Evolutionary conservation across 192 early-diverging fungal genomes (phyloP).

Genomic region (Linnemannia elongata): DNA sequence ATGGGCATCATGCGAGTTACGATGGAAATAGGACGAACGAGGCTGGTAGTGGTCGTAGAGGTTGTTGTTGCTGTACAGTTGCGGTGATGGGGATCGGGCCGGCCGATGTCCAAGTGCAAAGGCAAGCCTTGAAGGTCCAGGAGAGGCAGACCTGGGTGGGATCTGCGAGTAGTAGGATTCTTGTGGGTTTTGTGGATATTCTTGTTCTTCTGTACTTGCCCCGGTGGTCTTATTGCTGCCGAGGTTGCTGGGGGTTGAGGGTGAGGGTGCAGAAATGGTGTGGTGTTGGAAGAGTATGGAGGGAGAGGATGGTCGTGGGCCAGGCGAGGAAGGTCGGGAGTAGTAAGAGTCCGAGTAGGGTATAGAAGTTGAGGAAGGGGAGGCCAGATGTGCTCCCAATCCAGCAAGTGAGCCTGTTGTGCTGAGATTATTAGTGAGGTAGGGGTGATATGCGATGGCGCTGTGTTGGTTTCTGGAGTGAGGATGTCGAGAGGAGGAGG

Average conservation of each 20-base stretch:
- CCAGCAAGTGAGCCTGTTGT: slow-evolving; percentile 7
- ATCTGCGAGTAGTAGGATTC: slow-evolving; percentile 46
- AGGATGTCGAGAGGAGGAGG: slow-evolving; percentile 9
- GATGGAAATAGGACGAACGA: slow-evolving; percentile 33
- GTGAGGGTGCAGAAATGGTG: slow-evolving; percentile 9
- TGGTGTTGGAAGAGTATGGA: slow-evolving; percentile 4
- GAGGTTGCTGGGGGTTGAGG: slow-evolving; percentile 11
- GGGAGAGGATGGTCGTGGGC: slow-evolving; percentile 26
- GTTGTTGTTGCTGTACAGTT: slow-evolving; percentile 19
- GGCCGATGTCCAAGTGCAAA: slow-evolving; percentile 32
- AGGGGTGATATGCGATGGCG: slow-evolving; percentile 32
- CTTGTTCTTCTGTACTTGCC: slow-evolving; percentile 16
- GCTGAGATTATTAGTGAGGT: slow-evolving; percentile 19
- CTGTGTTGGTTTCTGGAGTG: slow-evolving; percentile 20
- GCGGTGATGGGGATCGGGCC: slow-evolving; percentile 51
- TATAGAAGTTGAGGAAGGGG: slow-evolving; percentile 30
- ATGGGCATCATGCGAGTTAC: slow-evolving; percentile 32
- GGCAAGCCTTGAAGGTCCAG: slow-evolving; percentile 34
- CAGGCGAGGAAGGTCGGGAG: slow-evolving; percentile 40
- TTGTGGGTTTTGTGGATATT: slow-evolving; percentile 53
- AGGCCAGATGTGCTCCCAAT: slow-evolving; percentile 14
- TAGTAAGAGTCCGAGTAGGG: slow-evolving; percentile 18
- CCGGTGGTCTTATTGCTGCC: neutral
- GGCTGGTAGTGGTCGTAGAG: slow-evolving; percentile 24
- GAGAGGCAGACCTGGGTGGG: slow-evolving; percentile 27